Percentiles rank a stretch among this genome's conserved stretches.
These are phyloP conservation scores for Gossypium schwendimanii DNA, from an alignment of 441 rosid genomes.

Conservation along the genomic window DNA sequence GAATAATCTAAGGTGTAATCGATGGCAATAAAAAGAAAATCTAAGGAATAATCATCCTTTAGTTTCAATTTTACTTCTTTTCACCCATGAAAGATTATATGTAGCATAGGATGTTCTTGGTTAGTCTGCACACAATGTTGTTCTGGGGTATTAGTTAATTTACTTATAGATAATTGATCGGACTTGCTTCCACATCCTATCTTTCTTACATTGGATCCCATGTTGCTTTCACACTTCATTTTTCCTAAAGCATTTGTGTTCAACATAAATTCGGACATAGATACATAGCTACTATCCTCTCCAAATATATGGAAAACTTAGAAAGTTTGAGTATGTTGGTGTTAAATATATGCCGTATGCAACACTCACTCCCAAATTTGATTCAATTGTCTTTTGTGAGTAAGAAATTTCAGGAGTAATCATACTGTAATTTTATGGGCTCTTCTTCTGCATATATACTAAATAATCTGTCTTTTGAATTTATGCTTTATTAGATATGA, in stretches of 20 bases:
- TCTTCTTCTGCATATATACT: background rate
- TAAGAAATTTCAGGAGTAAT: background rate
- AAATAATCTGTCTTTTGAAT: background rate
- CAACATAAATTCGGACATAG: too few species aligned
- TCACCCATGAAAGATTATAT: background rate
- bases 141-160: background rate
- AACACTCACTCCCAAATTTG: background rate
- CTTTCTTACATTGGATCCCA: background rate
- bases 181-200: background rate
- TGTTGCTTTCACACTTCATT: background rate
- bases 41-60: background rate
- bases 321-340: background rate
- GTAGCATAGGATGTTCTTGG: background rate
- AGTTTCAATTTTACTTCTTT: background rate
- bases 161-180: background rate
- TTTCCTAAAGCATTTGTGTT: too few species aligned
- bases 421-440: background rate
- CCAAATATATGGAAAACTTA: background rate
- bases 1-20: background rate
- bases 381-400: background rate
- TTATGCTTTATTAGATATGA: background rate
- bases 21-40: background rate
- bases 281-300: background rate
- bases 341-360: background rate
- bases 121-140: background rate